Conservation (phyloP, 208 protist species). For the Giardia duodenalis region DNA sequence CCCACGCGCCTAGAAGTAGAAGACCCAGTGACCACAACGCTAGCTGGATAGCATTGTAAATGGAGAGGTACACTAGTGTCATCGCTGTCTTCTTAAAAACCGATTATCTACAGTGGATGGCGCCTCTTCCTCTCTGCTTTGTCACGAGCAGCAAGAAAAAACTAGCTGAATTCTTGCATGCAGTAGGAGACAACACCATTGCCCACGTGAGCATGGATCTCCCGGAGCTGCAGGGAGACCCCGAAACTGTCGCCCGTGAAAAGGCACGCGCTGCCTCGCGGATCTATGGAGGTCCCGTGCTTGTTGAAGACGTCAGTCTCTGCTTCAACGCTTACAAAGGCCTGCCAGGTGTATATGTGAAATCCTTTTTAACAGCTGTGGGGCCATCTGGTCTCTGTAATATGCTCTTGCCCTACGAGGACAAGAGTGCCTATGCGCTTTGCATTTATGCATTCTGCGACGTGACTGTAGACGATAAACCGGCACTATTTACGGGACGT, state of each 20-base stretch:
- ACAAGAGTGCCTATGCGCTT: conserved; percentile 2
- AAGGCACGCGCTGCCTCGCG: not conserved
- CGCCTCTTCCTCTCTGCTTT: not conserved
- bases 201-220: not conserved
- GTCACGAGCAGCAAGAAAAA: conserved; percentile 3
- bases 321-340: not conserved
- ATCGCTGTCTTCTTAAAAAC: too few species aligned
- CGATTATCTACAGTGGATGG: not conserved
- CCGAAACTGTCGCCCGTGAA: not conserved
- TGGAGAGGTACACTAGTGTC: not conserved
- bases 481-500: not conserved
- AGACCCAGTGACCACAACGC: too few species aligned
- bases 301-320: not conserved
- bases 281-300: conserved; percentile 6
- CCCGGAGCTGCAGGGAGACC: not conserved
- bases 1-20: too few species aligned
- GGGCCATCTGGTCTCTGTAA: not conserved
- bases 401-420: conserved; percentile 4
- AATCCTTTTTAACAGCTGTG: not conserved
- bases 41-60: not conserved
- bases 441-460: conserved; percentile 11
- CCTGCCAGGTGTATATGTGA: not conserved
- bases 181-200: not conserved
- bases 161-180: not conserved
- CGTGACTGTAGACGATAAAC: not conserved